phyloP scores from a whole-genome alignment of 306 rosid species.

The Vigna radiata region DNA sequence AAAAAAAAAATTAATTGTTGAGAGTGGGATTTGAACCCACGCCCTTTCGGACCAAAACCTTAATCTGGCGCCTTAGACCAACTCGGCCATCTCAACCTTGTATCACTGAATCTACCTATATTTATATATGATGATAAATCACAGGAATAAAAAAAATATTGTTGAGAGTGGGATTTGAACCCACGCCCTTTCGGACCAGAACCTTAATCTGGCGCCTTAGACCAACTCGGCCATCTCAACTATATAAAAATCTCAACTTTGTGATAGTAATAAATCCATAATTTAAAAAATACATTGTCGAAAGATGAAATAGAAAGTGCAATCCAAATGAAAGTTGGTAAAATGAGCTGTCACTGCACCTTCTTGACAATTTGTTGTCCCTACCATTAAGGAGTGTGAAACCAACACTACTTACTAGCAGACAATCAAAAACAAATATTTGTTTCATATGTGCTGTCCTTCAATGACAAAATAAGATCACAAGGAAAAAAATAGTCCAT shows the following conservation, averaged over 20 bases:
- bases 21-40: too few species aligned
- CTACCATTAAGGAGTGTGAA: constrained; percentile 36
- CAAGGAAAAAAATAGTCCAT: background rate
- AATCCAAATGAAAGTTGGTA: too few species aligned
- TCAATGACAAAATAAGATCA: constrained; percentile 27
- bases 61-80: too few species aligned
- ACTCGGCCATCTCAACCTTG: too few species aligned
- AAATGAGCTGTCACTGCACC: background rate
- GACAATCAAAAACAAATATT: constrained; percentile 36
- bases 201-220: constrained; percentile 59
- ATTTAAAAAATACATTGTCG: too few species aligned
- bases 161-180: constrained; percentile 60
- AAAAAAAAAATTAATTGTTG: too few species aligned
- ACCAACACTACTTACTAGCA: background rate
- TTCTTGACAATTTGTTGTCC: constrained; percentile 29
- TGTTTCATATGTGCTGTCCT: constrained; percentile 30
- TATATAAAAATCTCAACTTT: too few species aligned
- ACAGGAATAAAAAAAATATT: background rate
- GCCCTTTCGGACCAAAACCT: too few species aligned
- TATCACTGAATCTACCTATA: too few species aligned
- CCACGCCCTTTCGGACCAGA: constrained; percentile 67
- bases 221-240: constrained; percentile 68
- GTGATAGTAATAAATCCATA: too few species aligned
- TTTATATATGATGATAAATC: too few species aligned
- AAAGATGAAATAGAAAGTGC: too few species aligned